Base-by-base conservation (phyloP, 345 rosid species). In the Tarenaya hassleriana region DNA sequence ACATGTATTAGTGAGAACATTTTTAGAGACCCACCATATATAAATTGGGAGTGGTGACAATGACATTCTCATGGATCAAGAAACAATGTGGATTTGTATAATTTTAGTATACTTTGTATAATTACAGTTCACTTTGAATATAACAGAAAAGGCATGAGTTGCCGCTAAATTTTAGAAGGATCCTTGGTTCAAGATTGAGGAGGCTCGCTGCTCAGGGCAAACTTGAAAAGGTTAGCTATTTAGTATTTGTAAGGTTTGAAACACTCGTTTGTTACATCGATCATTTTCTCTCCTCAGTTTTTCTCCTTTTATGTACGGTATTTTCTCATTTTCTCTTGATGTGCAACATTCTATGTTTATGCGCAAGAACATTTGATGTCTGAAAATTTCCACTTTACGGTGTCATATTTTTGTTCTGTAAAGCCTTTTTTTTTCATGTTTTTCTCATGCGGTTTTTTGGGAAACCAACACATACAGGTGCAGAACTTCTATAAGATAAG, bases 181-280 rank as follows among this genome's bases (percentile, higher is more conserved):
- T 65, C 15, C 56, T 84, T 41, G 62, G 82, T 72, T 73, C 83
- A 64, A 88, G 80, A 61, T 74, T 84, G 71, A 76, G 90, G 63
- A 76, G 83, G 63, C 86, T 88, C 56, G 88, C 82, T 58, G 63
- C 69, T 13, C 83, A 81, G 65, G 79, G 80, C 33, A 88, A 82
- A 73, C 73, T 84, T 11, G 79, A 74, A 73, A 81, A 76, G 89
- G 96, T 81, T 61, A 68, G 67, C 67, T 52, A 61, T 35, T 55
- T 45, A 42, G 61, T 45, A 55, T 51, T 52, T 60, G 62, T 50
- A 61, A 68, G 72, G 60, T 41, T 50, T 50, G 38, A 39, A 64
- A 53, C 61, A 64, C 64, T 49, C 49, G 69, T 40, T 64, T 42
- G 43, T 50, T 41, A 64, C 57, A 37, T 50, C 41, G 34, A 7